Evolutionary conservation across 2,329 filamentous ascomycete genomes (phyloP), one percentile per base, ranked within the genome.

Genomic region (Aspergillus fischeri): DNA sequence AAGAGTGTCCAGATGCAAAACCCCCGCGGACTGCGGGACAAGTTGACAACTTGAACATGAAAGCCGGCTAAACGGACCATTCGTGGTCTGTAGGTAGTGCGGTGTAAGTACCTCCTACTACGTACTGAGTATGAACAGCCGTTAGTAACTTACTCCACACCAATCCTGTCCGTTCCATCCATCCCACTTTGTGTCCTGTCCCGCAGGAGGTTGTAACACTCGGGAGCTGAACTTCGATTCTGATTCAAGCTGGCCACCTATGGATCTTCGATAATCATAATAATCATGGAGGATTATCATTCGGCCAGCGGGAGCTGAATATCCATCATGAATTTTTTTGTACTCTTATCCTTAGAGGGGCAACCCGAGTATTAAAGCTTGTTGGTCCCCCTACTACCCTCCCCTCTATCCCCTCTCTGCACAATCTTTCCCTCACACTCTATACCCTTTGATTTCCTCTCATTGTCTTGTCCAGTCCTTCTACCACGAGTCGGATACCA

Each of bases 301-400:
- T 45, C 42, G 42, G 42, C 42, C 42, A 21, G n/a, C 21, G 42
- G 9, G 2, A 44, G 7, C 10, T 44, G n/a, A 20, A 21, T 20
- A 20, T 44, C 41, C n/a, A 38, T 56, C 24, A 49, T 58, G 52
- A 54, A 51, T 21, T 55, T 53, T 53, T 27, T 47, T 57, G 44
- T 44, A 17, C 49, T 35, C 45, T 48, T 53, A 56, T 54, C 54
- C 42, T 51, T 62, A 57, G 59, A 63, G 61, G 59, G 61, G 59
- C 45, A 61, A 48, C 20, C 53, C n/a, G 48, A 57, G 48, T 55
- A 62, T 62, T 62, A 62, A 63, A 63, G 54, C 60, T 62, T 47
- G 52, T 56, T 49, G 55, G 11, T n/a, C 35, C 51, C 59, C 51
- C 57, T 67, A 61, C 61, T 51, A 45, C 45, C 24, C 52, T 42